These are phyloP conservation scores for Nicotiana undulata DNA, from an alignment of 257 asterid genomes.

Conservation along the genomic window DNA sequence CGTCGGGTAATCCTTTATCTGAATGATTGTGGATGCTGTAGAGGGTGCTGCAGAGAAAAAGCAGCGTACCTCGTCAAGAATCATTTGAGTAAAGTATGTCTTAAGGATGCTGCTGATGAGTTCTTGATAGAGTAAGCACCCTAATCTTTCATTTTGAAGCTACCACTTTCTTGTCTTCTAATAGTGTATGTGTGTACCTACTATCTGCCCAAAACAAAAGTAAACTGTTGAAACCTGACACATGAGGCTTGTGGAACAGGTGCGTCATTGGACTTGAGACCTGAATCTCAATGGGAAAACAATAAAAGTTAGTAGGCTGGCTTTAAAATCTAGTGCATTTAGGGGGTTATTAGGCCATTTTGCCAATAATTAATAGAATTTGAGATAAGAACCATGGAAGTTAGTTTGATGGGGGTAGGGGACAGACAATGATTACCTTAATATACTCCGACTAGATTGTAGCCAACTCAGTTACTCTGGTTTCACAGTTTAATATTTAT, in stretches of 20 bases:
- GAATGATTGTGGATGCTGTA: conserved; percentile 69
- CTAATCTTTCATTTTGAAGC: background rate
- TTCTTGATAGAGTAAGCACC: conserved; percentile 79
- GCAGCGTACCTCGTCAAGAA: conserved; percentile 56
- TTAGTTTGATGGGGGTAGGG: too few species aligned
- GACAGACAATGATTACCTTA: too few species aligned
- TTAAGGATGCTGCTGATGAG: conserved; percentile 67
- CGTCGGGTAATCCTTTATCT: conserved; percentile 68
- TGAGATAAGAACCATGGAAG: too few species aligned
- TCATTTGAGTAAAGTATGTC: conserved; percentile 72
- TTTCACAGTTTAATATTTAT: background rate
- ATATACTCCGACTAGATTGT: background rate
- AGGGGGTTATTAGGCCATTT: too few species aligned
- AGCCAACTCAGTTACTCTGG: background rate
- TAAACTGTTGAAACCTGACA: too few species aligned
- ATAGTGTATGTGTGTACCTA: background rate
- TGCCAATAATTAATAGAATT: too few species aligned
- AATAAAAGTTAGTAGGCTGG: too few species aligned
- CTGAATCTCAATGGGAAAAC: too few species aligned
- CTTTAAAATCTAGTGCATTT: too few species aligned
- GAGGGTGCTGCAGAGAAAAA: conserved; percentile 70
- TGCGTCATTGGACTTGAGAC: too few species aligned
- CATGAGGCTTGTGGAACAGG: too few species aligned
- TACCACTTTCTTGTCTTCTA: background rate
- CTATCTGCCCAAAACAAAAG: background rate